Base-by-base conservation (phyloP, 2,329 filamentous ascomycete species). In the Lachnellula occidentalis region DNA sequence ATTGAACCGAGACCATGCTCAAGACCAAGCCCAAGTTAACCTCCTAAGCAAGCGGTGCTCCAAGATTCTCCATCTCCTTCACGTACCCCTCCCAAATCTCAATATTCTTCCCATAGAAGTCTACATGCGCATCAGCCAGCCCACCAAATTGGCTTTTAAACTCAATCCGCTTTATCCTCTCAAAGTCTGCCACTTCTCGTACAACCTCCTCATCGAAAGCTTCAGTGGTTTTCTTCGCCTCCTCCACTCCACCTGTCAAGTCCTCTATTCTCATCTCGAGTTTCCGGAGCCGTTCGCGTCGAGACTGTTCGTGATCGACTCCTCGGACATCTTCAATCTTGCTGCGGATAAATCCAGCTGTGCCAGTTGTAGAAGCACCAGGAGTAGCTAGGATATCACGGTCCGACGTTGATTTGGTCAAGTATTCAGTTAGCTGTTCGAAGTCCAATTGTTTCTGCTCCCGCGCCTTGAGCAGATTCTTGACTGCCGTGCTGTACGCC, bases 371-470 rank as follows among this genome's bases (percentile, higher is more conserved):
- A 45, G 74, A 72, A 41, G 80, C 79, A 58, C 86, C 83, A 11
- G 85, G 83, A 0, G 83, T 82, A 8, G 79, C 78, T 17, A 70
- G 58, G 4, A 60, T 78, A 72, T 99, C 94, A 47, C 92, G 87
- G 71, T 99, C 94, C 3, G 84, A 76, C 2, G 90, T 90, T 1
- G 90, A 90, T 70, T 95, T 96, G 74, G 89, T 89, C 51, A 96
- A 87, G 71, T 97, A 97, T 69, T 97, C 92, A 27, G 91, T 95
- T 34, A 99, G 79, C 61, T 90, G 92, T 73, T 99, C 94, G 67
- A 92, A 96, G 74, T 99, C 94, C 55, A 99, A 86, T 71, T 99
- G 94, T 70, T 99, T 99, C 74, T 95, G 91, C 74, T 99, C 94
- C 36, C 94, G 86, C 1, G 90, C 90, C 71, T 95, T 95, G 60